Conservation (phyloP, 1,284 basidiomycete species). For the Macrocybe sp. region DNA sequence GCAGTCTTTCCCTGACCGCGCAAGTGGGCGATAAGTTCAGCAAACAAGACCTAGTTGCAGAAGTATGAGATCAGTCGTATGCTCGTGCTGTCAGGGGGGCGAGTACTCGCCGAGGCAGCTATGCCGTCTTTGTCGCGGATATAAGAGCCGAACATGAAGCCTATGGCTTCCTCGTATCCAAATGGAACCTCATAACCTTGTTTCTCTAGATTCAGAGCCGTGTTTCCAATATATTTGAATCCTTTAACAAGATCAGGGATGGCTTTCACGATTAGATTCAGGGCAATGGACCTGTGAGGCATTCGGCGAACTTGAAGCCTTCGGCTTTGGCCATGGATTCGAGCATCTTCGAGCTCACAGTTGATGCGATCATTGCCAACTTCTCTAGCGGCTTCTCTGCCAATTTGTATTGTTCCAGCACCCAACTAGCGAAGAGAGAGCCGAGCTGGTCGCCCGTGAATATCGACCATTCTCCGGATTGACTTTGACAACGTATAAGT, state of each 20-base stretch:
- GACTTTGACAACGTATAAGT: constrained; percentile 25
- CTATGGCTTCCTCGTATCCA: constrained; percentile 87
- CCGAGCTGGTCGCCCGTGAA: constrained; percentile 87
- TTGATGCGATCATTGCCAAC: constrained; percentile 80
- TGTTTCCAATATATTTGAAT: constrained; percentile 85
- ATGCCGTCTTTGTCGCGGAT: constrained; percentile 85
- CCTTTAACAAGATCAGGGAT: constrained; percentile 35
- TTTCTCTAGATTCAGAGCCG: constrained; percentile 56
- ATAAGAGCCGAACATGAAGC: constrained; percentile 75
- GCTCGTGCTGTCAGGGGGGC: neutral
- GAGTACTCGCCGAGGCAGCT: constrained; percentile 54
- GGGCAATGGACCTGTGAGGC: constrained; percentile 59
- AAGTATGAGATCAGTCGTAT: neutral
- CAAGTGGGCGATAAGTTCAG: constrained; percentile 55
- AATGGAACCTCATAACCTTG: constrained; percentile 74
- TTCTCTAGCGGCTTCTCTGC: constrained; percentile 57
- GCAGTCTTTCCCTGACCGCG: constrained; percentile 48
- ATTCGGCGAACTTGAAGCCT: constrained; percentile 79
- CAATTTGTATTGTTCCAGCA: constrained; percentile 54
- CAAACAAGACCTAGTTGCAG: constrained; percentile 52
- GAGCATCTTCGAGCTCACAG: constrained; percentile 86
- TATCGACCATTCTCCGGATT: constrained; percentile 54
- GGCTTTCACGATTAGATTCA: neutral
- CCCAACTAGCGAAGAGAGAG: constrained; percentile 62
- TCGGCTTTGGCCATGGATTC: constrained; percentile 68